Evolutionary conservation across 2,329 filamentous ascomycete species (phyloP), one percentile per base, ranked within the genome.

Genomic region (Botrytis fabae): DNA sequence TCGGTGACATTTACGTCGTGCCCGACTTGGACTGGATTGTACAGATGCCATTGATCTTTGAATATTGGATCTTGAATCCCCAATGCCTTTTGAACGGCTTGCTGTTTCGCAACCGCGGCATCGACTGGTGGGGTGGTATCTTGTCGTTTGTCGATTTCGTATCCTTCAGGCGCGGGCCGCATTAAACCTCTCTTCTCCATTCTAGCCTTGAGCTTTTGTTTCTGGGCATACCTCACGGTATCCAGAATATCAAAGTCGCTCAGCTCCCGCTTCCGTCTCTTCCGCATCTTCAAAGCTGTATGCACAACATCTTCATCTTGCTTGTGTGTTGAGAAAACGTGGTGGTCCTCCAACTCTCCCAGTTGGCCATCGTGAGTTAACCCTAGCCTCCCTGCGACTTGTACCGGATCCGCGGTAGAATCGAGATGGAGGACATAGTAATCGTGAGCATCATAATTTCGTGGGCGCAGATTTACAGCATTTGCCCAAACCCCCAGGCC

Each of bases 1-100:
- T 91, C 94, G 0, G 94, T 97, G n/a, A 98, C 94, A 79, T 99
- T 99, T 79, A 99, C 88, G 81, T 99, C 96, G 82, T 98, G 93
- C 9, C 95, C 95, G 0, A 90, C 81, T 78, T 97, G 90, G 9
- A 92, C 81, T 0, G 92, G 86, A 81, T 99, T 99, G 84, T 92
- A 91, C 64, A 99, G 85, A 86, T 99, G 96, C 96, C 96, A 99
- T 83, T 99, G 96, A 73, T 97, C 92, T 60, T 88, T 86, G 83
- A 98, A 99, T 70, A 97, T 97, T 28, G 96, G 96, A 79, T 99
- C 96, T 46, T 85, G 82, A 76, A 99, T 98, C 22, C 86, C 85
- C n/a, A 99, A 85, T 2, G 86, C 84, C 69, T 86, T 82, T 77
- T 90, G 90, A 64, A 97, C 84, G 8, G 86, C 82, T 66, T 87